Conservation (phyloP, 129 eudicot species). For the Chrysanthemum lavandulifolium region DNA sequence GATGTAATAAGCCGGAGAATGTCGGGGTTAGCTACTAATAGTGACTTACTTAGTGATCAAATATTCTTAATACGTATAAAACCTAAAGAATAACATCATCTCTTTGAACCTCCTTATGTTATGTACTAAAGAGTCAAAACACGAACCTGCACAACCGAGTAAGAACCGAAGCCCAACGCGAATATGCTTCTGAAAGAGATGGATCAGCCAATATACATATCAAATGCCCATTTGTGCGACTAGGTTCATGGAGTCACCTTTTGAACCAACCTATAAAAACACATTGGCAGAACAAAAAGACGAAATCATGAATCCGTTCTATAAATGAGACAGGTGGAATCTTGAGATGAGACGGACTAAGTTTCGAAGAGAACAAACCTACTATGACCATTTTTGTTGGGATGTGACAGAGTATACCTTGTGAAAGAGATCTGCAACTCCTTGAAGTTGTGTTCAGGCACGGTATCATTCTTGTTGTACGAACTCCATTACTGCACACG, state of each 20-base stretch:
- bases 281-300: conserved; percentile 3
- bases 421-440: conserved; percentile 83
- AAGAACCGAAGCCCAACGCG: conserved; percentile 60
- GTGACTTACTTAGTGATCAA: not conserved
- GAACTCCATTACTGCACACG: conserved; percentile 69
- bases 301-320: conserved; percentile 1
- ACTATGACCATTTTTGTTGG: conserved; percentile 73
- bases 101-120: not conserved
- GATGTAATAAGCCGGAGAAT: no score
- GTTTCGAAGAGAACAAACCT: conserved; percentile 39
- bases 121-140: conserved; percentile 5
- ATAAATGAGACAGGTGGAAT: not conserved
- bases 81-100: not conserved
- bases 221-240: conserved; percentile 51
- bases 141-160: conserved; percentile 82
- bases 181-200: conserved; percentile 76
- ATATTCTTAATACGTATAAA: not conserved
- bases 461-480: conserved; percentile 78
- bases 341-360: not conserved
- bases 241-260: conserved; percentile 67
- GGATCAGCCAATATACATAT: conserved; percentile 85
- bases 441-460: conserved; percentile 71
- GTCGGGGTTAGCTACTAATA: not conserved
- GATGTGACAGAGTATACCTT: conserved; percentile 85
- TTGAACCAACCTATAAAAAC: conserved; percentile 58